Evolutionary conservation across 2,329 filamentous ascomycete genomes (phyloP).

Genomic region (Aspergillus fumigatus): DNA sequence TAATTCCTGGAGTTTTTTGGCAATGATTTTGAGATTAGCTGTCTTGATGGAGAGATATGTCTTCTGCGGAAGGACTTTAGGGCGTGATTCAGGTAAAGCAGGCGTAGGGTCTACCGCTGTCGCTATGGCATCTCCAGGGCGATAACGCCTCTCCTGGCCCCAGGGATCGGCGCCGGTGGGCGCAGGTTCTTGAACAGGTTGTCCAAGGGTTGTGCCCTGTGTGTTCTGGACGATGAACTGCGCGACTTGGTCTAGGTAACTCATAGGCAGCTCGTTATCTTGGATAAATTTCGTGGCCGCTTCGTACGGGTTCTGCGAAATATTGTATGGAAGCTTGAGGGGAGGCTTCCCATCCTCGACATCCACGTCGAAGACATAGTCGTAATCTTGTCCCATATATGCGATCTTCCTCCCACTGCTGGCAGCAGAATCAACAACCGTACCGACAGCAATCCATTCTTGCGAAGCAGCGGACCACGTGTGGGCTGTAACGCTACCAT

Average conservation of each 20-base stretch:
- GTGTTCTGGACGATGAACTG: constrained; percentile 91
- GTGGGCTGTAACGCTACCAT: constrained; percentile 80
- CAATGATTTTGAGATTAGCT: constrained; percentile 65
- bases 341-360: constrained; percentile 92
- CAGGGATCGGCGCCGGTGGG: constrained; percentile 63
- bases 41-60: constrained; percentile 72
- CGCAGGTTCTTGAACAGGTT: constrained; percentile 44
- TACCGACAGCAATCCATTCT: constrained; percentile 86
- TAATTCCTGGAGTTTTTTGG: constrained; percentile 70
- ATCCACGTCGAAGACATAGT: constrained; percentile 94
- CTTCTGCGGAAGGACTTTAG: constrained; percentile 69
- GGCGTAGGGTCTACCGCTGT: constrained; percentile 16
- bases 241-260: constrained; percentile 85
- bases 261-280: constrained; percentile 80
- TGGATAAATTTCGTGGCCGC: constrained; percentile 85
- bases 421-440: constrained; percentile 82
- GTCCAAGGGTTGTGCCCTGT: constrained; percentile 76
- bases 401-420: constrained; percentile 74
- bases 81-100: constrained; percentile 36
- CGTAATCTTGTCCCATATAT: constrained; percentile 82
- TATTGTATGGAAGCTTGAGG: constrained; percentile 89
- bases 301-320: constrained; percentile 88
- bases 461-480: constrained; percentile 72
- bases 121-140: constrained; percentile 60
- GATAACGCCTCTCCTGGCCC: constrained; percentile 73